Evolutionary conservation across 805 yeast species (phyloP), one percentile per base, ranked within the genome.

Genomic region (Teunomyces kruisii): DNA sequence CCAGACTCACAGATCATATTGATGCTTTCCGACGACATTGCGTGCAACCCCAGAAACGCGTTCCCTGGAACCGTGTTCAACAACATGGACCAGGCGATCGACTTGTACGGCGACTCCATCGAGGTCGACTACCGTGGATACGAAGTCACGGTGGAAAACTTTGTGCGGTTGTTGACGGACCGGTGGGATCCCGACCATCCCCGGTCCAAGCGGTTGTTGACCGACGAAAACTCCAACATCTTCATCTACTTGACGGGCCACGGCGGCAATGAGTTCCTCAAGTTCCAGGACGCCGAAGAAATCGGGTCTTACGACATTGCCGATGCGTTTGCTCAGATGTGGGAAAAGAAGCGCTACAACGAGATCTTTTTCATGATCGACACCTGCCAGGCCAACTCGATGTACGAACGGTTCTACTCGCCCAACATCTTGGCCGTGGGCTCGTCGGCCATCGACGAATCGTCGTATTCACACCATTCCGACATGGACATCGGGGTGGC

Each of bases 201-300:
- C 3, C 76, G 96, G 50, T 86, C 96, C 10, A 94, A 94, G 66
- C 75, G 98, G 52, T 72, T 94, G 39, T 69, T 91, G 48, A 89
- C 98, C 0, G 98, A 94, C 70, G 97, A 91, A 62, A 83, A 89
- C 61, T 88, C 96, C 26, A 94, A 94, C 63, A 89, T 94, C 41
- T 88, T 94, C 65, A 86, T 94, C 22, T 94, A 94, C 63, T 76
- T 94, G 83, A 94, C 99, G 1, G 99, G 99, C 17, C 99, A 94
- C 65, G 99, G 99, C 17, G 99, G 99, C 42, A 89, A 91, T 58
- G 98, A 94, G 65, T 94, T 94, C 65, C 77, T 94, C 57, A 94
- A 94, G 67, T 94, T 94, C 65, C 99, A 94, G 69, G 99, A 94
- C 62, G 97, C 98, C 9, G 99, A 94, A 64, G 99, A 94, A 59